Conservation (phyloP, 495 filamentous ascomycete species). For the Glonium stellatum region DNA sequence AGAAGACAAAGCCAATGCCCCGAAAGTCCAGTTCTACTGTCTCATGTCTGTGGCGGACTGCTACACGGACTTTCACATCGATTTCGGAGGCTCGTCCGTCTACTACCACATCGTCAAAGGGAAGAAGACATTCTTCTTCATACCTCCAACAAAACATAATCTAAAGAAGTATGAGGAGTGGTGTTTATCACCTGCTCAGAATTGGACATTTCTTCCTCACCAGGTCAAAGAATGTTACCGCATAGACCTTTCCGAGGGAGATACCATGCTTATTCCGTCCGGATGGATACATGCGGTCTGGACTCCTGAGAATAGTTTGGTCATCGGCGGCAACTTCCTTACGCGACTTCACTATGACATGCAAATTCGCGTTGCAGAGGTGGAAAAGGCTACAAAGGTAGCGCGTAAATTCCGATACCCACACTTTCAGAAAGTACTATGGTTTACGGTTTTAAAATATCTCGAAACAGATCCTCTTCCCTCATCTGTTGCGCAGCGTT, state of each 20-base stretch:
- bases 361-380: slow-evolving; percentile 63
- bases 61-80: slow-evolving; percentile 76
- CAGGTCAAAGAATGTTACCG: slow-evolving; percentile 69
- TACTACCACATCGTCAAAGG: slow-evolving; percentile 74
- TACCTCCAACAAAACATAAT: slow-evolving; percentile 65
- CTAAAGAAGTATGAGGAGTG: slow-evolving; percentile 73
- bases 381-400: slow-evolving; percentile 68
- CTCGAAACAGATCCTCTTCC: slow-evolving; percentile 62
- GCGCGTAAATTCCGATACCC: slow-evolving; percentile 65
- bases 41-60: slow-evolving; percentile 75
- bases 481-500: slow-evolving; percentile 46
- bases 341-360: slow-evolving; percentile 63
- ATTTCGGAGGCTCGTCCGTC: slow-evolving; percentile 72
- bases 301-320: slow-evolving; percentile 68
- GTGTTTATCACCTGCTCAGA: slow-evolving; percentile 67
- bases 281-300: slow-evolving; percentile 80
- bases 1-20: slow-evolving; percentile 53
- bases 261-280: slow-evolving; percentile 73
- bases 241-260: slow-evolving; percentile 63
- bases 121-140: slow-evolving; percentile 73
- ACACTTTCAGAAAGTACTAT: slow-evolving; percentile 68
- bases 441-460: slow-evolving; percentile 63
- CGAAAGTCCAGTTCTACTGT: slow-evolving; percentile 64
- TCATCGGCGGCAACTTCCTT: slow-evolving; percentile 72
- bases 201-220: slow-evolving; percentile 58